Base-by-base conservation (phyloP, 1,284 basidiomycete species). In the Cryptococcus maquisensis region DNA sequence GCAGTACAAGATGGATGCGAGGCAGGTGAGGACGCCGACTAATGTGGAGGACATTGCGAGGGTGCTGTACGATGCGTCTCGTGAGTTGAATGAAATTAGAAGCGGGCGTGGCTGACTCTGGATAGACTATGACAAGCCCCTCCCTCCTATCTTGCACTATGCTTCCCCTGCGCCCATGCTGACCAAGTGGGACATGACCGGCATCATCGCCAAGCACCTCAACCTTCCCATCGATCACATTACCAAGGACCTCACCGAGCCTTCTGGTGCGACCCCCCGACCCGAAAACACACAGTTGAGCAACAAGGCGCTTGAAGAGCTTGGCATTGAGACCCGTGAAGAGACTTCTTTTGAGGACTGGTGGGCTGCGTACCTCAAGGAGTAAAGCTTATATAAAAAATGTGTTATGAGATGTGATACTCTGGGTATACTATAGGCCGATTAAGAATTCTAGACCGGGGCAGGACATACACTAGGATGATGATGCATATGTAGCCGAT, bases 101-200 rank as follows among this genome's bases (percentile, higher is more conserved):
- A 18, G 28, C 18, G 15, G 13, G 47, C 24, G 23, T 18, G 21
- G 42, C 24, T 20, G 26, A 24, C 18, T 20, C 7, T 18, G 23
- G 23, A 4, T 52, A 71, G 64, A 71, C 56, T 54, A 70, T 40
- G 50, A 49, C 35, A 54, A 58, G 49, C 47, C 67, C 26, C 63
- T 77, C 4, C 73, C 75, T 9, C 51, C 70, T 0, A 77, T 74
- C 43, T 57, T 78, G 15, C 80, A 81, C 63, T 80, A 78, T 62
- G 67, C 74, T 21, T 77, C 79, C 10, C 68, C 73, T 9, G 73
- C 74, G 21, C 72, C 77, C 2, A 32, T 62, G 3, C 65, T 78
- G 59, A 79, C 78, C 18, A 81, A 81, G 66, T 80, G 78, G 67
- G 74, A 78, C 60, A 81, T 81, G 73, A 72, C 70, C 9, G 26